A percentile compares a stretch with the other conserved stretches of the same genome.
Conservation (phyloP, 164 flowering plant genomes). For the Houttuynia cordata region DNA sequence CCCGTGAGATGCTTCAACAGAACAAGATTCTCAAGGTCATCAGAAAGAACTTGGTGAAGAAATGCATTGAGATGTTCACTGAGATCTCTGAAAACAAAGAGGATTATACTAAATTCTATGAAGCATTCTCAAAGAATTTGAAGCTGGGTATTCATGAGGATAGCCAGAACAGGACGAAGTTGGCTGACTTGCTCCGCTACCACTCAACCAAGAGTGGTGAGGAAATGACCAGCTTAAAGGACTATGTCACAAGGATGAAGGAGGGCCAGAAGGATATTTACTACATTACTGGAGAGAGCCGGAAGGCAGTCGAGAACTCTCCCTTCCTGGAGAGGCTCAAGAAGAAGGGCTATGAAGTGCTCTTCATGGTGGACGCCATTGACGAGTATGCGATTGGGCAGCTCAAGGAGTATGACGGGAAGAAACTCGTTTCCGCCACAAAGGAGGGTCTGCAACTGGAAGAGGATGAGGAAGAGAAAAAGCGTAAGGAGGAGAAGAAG, state of each 20-base stretch:
- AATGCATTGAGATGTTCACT: constrained; percentile 25
- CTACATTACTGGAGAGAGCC: constrained; percentile 17
- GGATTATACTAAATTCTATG: constrained; percentile 24
- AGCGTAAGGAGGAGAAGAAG: constrained; percentile 9
- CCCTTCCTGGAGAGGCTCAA: constrained; percentile 20
- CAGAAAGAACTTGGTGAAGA: constrained; percentile 30
- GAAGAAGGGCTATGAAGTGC: constrained; percentile 22
- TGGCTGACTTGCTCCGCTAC: constrained; percentile 26
- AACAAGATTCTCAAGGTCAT: constrained; percentile 23
- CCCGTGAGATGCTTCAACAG: constrained; percentile 15
- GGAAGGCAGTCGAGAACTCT: constrained; percentile 22
- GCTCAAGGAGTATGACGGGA: constrained; percentile 16
- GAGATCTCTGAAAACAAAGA: constrained; percentile 21
- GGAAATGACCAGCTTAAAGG: constrained; percentile 28
- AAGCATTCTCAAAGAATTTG: constrained; percentile 25
- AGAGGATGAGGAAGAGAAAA: constrained; percentile 10
- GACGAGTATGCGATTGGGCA: constrained; percentile 17
- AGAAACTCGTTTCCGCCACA: constrained; percentile 16
- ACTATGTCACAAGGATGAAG: constrained; percentile 19
- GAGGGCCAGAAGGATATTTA: constrained; percentile 22
- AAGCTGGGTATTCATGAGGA: constrained; percentile 35
- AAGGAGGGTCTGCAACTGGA: constrained; percentile 19
- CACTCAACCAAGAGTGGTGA: constrained; percentile 35
- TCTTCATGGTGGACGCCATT: constrained; percentile 21
- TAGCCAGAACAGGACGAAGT: constrained; percentile 22